These are phyloP conservation scores for Pythium aristosporum DNA, from an alignment of 352 stramenopile genomes.

Conservation along the genomic window DNA sequence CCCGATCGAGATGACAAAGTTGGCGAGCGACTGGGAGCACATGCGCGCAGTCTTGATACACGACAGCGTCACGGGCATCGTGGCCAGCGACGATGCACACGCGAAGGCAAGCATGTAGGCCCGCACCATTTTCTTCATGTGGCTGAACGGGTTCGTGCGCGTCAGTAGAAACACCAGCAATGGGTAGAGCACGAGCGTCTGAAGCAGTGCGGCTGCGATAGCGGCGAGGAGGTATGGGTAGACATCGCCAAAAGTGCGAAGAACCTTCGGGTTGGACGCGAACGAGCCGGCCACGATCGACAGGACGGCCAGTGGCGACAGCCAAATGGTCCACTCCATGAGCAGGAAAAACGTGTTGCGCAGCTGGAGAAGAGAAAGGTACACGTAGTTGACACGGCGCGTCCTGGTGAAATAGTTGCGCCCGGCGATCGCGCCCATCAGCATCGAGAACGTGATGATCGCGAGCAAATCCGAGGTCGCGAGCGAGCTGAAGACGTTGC, in stretches of 20 bases:
- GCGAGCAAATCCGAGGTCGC: slow-evolving; percentile 46
- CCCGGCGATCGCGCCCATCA: slow-evolving; percentile 53
- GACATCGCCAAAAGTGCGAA: background rate
- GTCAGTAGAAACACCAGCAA: slow-evolving; percentile 27
- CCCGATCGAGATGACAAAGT: slow-evolving; percentile 72
- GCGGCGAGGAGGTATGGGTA: slow-evolving; percentile 14
- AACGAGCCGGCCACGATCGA: slow-evolving; percentile 41
- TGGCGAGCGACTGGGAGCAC: slow-evolving; percentile 68
- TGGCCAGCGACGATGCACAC: slow-evolving; percentile 63
- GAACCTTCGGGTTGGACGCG: slow-evolving; percentile 32
- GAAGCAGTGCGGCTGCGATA: background rate
- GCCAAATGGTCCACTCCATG: slow-evolving; percentile 17
- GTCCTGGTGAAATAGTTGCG: slow-evolving; percentile 62
- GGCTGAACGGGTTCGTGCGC: slow-evolving; percentile 59
- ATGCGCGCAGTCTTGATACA: slow-evolving; percentile 58
- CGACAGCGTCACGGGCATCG: slow-evolving; percentile 56
- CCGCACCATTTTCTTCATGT: slow-evolving; percentile 62
- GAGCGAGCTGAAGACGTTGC: slow-evolving; percentile 63
- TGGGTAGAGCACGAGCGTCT: slow-evolving; percentile 3
- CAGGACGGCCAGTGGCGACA: slow-evolving; percentile 4
- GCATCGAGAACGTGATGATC: slow-evolving; percentile 69
- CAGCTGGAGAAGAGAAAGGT: slow-evolving; percentile 61
- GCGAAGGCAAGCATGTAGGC: slow-evolving; percentile 72
- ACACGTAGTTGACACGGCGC: slow-evolving; percentile 56
- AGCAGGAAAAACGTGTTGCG: slow-evolving; percentile 72